Evolutionary conservation across 192 early-diverging fungal genomes (phyloP), one percentile per base, ranked within the genome.

Genomic region (Umbelopsis sp.): DNA sequence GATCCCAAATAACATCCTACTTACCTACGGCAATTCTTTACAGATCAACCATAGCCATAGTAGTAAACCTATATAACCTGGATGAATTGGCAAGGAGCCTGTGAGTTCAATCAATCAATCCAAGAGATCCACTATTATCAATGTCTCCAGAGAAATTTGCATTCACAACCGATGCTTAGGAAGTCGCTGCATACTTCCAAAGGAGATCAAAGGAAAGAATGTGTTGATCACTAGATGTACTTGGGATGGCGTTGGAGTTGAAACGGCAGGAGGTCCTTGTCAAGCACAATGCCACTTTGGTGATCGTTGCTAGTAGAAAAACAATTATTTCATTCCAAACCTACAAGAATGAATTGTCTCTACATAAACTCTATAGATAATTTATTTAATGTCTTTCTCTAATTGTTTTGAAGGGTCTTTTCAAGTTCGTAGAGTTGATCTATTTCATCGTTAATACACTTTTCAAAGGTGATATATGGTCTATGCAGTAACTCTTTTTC

Each of bases 251-350:
- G 4, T 43, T 71, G 71, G 71, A 17, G 43, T 24, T 45, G 56
- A 62, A 62, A 26, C 56, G 5, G 71, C 71, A 1, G 45, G 54
- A 22, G 71, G n/a, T 32, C 3, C n/a, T 71, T 20, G 71, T 67
- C 12, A 69, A 74, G 25, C 25, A 47, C 17, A 44, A 69, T 44
- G 73, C 73, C 17, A 69, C 50, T 4, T 31, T 69, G 14, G 67
- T 79, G 41, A 56, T 45, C 45, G 74, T 11, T 22, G 54, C 54
- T 29, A 17, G 21, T 17, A 65, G 47, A 76, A 76, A 29, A n/a
- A n/a, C n/a, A n/a, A n/a, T n/a, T n/a, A n/a, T n/a, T n/a, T n/a
- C n/a, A n/a, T n/a, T n/a, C n/a, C n/a, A n/a, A n/a, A n/a, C n/a
- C n/a, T n/a, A n/a, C n/a, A n/a, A n/a, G n/a, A n/a, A n/a, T n/a